These are phyloP conservation scores for Pythium diclinum DNA, from an alignment of 352 stramenopile species.

Conservation along the genomic window DNA sequence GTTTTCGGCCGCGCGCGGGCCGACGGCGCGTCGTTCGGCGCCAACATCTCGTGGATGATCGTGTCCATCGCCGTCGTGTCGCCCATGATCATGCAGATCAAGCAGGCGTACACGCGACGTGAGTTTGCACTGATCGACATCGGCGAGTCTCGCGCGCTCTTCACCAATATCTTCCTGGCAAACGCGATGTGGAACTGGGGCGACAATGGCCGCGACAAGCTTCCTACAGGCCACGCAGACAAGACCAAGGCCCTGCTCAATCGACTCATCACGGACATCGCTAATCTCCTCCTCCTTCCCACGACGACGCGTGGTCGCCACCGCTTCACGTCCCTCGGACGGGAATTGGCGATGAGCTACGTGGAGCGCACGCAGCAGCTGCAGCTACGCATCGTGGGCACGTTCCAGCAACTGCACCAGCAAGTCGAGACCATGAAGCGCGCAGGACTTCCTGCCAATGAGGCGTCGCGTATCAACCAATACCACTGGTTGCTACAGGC, in stretches of 20 bases:
- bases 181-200: constrained; percentile 85
- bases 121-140: constrained; percentile 70
- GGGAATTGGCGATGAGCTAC: constrained; percentile 42
- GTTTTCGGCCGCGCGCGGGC: constrained; percentile 34
- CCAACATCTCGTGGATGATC: constrained; percentile 73
- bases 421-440: constrained; percentile 80
- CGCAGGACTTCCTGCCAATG: constrained; percentile 68
- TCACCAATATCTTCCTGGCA: constrained; percentile 70
- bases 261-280: constrained; percentile 41
- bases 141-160: constrained; percentile 63
- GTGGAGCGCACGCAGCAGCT: constrained; percentile 26
- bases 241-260: constrained; percentile 62
- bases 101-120: constrained; percentile 69
- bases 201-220: constrained; percentile 49
- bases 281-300: constrained; percentile 56
- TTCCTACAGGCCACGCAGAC: constrained; percentile 46
- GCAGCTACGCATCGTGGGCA: constrained; percentile 54
- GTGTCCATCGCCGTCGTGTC: constrained; percentile 68
- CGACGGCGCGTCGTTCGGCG: constrained; percentile 47
- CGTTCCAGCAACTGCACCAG: constrained; percentile 58
- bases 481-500: constrained; percentile 86
- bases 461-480: constrained; percentile 86
- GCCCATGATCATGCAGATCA: constrained; percentile 89
- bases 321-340: constrained; percentile 53
- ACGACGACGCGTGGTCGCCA: constrained; percentile 71